A percentile compares a stretch with the other conserved stretches of the same genome.
These are phyloP conservation scores for Talaromyces wortmannii DNA, from an alignment of 495 filamentous ascomycete species.

Conservation along the genomic window DNA sequence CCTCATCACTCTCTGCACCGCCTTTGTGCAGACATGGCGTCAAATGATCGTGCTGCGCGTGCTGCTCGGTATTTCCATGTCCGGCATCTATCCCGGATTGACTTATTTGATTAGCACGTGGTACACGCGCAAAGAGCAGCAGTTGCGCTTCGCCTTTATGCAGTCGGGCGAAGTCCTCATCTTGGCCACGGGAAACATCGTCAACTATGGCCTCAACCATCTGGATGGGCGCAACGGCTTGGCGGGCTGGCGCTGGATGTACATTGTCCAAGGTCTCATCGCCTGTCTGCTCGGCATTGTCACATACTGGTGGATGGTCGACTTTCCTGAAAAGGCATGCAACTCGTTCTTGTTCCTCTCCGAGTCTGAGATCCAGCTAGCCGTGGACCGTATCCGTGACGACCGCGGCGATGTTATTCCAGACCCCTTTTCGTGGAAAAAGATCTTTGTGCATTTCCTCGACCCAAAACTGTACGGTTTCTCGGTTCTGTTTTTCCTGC, in stretches of 20 bases:
- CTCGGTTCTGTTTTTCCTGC: constrained; percentile 63
- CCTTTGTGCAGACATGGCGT: constrained; percentile 61
- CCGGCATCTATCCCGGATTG: constrained; percentile 66
- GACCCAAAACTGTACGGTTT: constrained; percentile 73
- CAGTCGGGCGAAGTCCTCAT: constrained; percentile 63
- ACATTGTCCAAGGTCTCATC: constrained; percentile 60
- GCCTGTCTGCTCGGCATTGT: constrained; percentile 58
- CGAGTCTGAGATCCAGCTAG: constrained; percentile 47
- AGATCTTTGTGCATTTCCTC: constrained; percentile 51
- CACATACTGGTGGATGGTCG: constrained; percentile 75
- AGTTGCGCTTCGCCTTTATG: constrained; percentile 68
- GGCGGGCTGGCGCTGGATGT: constrained; percentile 75
- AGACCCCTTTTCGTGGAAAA: constrained; percentile 52
- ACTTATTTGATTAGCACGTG: constrained; percentile 67
- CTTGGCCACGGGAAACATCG: constrained; percentile 62
- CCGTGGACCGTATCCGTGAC: constrained; percentile 48
- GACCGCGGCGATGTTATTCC: constrained; percentile 61
- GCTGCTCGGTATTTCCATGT: constrained; percentile 60
- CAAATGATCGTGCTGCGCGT: constrained; percentile 70
- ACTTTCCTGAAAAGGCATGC: constrained; percentile 66
- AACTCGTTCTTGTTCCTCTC: constrained; percentile 58
- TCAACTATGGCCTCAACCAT: constrained; percentile 66
- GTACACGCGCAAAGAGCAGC: constrained; percentile 67
- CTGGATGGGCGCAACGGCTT: constrained; percentile 52
- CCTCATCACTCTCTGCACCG: constrained; percentile 65